Base-by-base conservation (phyloP, 495 filamentous ascomycete genomes). In the Xylaria longipes region DNA sequence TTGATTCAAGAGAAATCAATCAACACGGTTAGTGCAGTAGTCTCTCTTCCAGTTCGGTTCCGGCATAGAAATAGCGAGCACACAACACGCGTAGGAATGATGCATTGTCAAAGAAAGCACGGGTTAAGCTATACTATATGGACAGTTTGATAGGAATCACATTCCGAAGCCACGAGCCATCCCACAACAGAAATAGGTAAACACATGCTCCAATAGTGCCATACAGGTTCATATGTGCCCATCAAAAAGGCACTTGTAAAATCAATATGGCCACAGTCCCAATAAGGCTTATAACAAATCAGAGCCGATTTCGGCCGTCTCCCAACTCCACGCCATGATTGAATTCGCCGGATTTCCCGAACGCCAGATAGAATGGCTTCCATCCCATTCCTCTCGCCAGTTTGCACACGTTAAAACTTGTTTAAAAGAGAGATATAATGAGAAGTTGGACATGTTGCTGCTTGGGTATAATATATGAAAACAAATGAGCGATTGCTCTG, bases 251-350 rank as follows among this genome's bases (percentile, higher is more conserved):
- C 15, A 33, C 11, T 20, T 60, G 17, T 25, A 56, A 46, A 71
- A 65, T 56, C 58, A 33, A 71, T 56, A 71, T 37, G 3, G 43
- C 54, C 41, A 33, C 52, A 25, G 33, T n/a, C 61, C 61, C 25
- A 52, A 37, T 25, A 25, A 37, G 22, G 31, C 20, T 20, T 58
- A 48, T 43, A 22, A 20, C 39, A 43, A 58, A 33, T 54, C 54
- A 45, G 14, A 65, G 25, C 37, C 52, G 29, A 20, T 25, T 66
- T 56, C 39, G 43, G 52, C 52, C 50, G 11, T 29, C n/a, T 66
- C 69, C 69, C 48, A 71, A 71, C 69, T 71, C 69, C 69, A 33
- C 29, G 69, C 69, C 37, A 64, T 71, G 52, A 60, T 66, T 29
- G 45, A 48, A 31, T 58, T 69, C 69, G 46, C n/a, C 22, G 1